A percentile compares a stretch with the other conserved stretches of the same genome.
phyloP scores from a whole-genome alignment of 1,284 basidiomycete genomes.

The Entoloma clypeatum region DNA sequence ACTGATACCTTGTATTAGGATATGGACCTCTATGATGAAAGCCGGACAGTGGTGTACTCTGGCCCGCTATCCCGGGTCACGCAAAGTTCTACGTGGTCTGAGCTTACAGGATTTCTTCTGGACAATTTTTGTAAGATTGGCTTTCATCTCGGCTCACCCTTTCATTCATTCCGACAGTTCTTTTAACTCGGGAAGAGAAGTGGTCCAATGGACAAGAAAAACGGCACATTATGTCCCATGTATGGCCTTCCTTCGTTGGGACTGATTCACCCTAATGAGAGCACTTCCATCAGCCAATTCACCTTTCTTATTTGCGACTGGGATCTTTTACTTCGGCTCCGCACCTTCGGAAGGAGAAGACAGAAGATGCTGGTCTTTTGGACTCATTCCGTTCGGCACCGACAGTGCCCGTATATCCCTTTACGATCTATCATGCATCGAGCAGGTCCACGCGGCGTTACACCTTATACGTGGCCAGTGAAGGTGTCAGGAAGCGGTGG shows the following conservation, averaged over 20 bases:
- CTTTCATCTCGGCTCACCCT: constrained; percentile 4
- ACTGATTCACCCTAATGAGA: constrained; percentile 6
- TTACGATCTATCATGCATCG: constrained; percentile 69
- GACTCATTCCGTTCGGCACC: constrained; percentile 51
- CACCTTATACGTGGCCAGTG: constrained; percentile 64
- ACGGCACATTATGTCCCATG: constrained; percentile 60
- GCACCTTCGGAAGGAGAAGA: constrained; percentile 58
- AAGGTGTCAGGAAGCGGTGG: constrained; percentile 59
- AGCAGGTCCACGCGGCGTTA: constrained; percentile 55
- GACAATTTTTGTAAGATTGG: constrained; percentile 68
- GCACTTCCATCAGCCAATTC: constrained; percentile 54
- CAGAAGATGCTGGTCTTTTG: constrained; percentile 54
- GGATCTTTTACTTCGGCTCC: constrained; percentile 55
- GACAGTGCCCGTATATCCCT: constrained; percentile 59
- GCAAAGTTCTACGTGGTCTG: constrained; percentile 63
- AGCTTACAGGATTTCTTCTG: constrained; percentile 63
- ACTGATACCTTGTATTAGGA: too few species aligned
- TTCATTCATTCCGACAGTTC: constrained; percentile 36
- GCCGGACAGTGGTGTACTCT: constrained; percentile 63
- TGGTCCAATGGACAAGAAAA: constrained; percentile 43
- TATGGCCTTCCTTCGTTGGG: constrained; percentile 30
- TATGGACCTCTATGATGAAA: constrained; percentile 72
- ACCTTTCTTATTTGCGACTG: constrained; percentile 69
- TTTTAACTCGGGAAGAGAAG: constrained; percentile 60
- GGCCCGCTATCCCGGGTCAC: constrained; percentile 49